Evolutionary conservation across 2,329 filamentous ascomycete species (phyloP), one percentile per base, ranked within the genome.

Genomic region (Hypoxylon sp.): DNA sequence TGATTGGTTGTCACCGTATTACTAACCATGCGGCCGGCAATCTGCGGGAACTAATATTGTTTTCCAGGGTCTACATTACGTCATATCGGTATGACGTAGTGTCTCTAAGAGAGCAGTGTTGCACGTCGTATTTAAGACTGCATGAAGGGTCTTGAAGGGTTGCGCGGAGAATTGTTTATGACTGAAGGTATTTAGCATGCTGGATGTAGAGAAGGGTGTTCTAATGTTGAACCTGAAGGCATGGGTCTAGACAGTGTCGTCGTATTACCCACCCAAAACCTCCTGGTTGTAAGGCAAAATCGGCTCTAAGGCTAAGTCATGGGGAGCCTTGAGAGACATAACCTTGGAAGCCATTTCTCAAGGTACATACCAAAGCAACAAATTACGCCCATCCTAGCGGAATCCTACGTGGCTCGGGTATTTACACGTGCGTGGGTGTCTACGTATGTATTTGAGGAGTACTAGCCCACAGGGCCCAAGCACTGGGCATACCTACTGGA

Each of bases 61-160:
- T 46, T 19, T 25, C 23, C 32, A 61, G 49, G 57, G 63, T 51
- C 57, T 19, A 53, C 34, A 56, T 59, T 70, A 65, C 68, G 65
- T 70, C 68, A 70, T 68, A 53, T 6, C 11, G 4, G 1, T 5
- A 63, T 70, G 68, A 70, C 68, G 65, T 70, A 70, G 61, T 65
- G 46, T n/a, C 11, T 19, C 14, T 5, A 13, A 19, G 19, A 34
- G n/a, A 23, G 25, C 13, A 62, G 60, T 34, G 19, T n/a, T 10
- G 32, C n/a, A 32, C 32, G 21, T 51, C n/a, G 25, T 21, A 23
- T 10, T 28, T 23, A 19, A 38, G 10, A 38, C 10, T 11, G 13
- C 32, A 41, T 36, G 28, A 48, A 48, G 5, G 14, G 32, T n/a
- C n/a, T n/a, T n/a, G n/a, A n/a, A n/a, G n/a, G 9, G 10, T 17